A percentile compares a stretch with the other conserved stretches of the same genome.
phyloP scores from a whole-genome alignment of 139 green algal genomes.

The Coelastrella sp. region DNA sequence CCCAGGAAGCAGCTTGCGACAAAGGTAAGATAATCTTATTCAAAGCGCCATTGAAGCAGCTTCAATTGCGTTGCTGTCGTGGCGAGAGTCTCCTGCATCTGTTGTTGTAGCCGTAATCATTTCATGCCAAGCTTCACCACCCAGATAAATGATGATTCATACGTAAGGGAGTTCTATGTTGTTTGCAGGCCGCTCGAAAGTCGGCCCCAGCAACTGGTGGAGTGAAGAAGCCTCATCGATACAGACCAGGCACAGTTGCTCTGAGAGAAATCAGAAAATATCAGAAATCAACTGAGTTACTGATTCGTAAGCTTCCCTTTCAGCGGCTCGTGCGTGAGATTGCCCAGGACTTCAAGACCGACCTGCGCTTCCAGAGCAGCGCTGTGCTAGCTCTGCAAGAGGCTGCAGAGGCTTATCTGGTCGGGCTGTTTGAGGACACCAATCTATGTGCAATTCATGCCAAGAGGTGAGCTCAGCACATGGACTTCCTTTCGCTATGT shows the following conservation, averaged over 20 bases:
- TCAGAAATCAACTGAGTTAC: conserved; percentile 93
- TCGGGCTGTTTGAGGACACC: conserved; percentile 98
- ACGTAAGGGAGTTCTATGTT: too few relatives aligned
- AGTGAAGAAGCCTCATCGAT: conserved; percentile 89
- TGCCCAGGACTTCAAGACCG: conserved; percentile 96
- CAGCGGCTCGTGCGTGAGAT: conserved; percentile 97
- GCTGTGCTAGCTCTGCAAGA: conserved; percentile 97
- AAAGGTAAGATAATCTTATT: conserved; percentile 69
- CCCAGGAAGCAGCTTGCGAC: conserved; percentile 93
- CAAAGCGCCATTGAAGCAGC: neutral
- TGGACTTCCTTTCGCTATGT: neutral
- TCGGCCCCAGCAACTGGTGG: conserved; percentile 82
- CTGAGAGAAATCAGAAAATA: conserved; percentile 95
- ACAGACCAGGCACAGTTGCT: conserved; percentile 87
- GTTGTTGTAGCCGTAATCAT: neutral
- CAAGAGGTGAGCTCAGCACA: conserved; percentile 70
- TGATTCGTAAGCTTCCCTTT: conserved; percentile 97
- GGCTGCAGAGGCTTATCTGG: conserved; percentile 98
- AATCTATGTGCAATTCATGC: conserved; percentile 83
- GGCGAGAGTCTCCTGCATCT: neutral
- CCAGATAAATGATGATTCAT: too few relatives aligned
- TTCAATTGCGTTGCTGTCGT: neutral
- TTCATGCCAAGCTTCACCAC: neutral
- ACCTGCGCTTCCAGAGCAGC: conserved; percentile 95
- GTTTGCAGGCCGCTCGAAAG: conserved; percentile 85